Conservation (phyloP, 2,329 filamentous ascomycete genomes). For the Penicillium sp. region DNA sequence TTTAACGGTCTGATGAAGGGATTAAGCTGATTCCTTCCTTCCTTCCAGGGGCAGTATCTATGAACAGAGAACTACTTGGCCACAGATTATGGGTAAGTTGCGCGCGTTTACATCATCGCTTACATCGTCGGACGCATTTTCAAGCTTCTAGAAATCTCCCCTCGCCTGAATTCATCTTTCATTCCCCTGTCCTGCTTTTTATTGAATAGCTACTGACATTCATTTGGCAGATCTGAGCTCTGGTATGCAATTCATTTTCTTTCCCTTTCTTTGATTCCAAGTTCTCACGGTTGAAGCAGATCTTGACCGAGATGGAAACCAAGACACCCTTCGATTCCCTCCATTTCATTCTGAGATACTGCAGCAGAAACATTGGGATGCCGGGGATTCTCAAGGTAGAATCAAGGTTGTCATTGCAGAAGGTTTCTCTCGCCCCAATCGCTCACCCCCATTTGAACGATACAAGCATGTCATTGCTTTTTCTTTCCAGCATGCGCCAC, state of each 20-base stretch:
- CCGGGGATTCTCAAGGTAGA: constrained; percentile 68
- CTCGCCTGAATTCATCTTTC: background rate
- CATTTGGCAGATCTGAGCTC: constrained; percentile 36
- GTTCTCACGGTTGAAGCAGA: constrained; percentile 23
- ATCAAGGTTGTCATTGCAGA: constrained; percentile 77
- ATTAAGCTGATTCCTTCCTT: background rate
- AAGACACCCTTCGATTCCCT: constrained; percentile 68
- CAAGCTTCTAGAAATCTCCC: background rate
- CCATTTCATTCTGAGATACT: constrained; percentile 68
- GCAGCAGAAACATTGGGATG: constrained; percentile 68
- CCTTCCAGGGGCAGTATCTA: constrained; percentile 55
- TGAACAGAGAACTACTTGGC: constrained; percentile 53
- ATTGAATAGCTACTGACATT: background rate
- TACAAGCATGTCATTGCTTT: constrained; percentile 74
- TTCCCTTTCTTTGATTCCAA: constrained; percentile 36
- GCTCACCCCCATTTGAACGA: constrained; percentile 58
- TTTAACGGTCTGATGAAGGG: background rate
- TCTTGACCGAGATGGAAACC: constrained; percentile 58
- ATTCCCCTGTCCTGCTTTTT: background rate
- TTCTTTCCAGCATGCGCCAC: constrained; percentile 80
- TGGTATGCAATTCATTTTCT: constrained; percentile 27
- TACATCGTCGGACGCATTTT: background rate
- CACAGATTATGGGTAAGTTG: constrained; percentile 52
- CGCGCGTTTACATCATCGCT: background rate
- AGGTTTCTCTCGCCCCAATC: constrained; percentile 58